These are phyloP conservation scores for Penicillium sp. DNA, from an alignment of 2,329 filamentous ascomycete genomes.

Conservation along the genomic window DNA sequence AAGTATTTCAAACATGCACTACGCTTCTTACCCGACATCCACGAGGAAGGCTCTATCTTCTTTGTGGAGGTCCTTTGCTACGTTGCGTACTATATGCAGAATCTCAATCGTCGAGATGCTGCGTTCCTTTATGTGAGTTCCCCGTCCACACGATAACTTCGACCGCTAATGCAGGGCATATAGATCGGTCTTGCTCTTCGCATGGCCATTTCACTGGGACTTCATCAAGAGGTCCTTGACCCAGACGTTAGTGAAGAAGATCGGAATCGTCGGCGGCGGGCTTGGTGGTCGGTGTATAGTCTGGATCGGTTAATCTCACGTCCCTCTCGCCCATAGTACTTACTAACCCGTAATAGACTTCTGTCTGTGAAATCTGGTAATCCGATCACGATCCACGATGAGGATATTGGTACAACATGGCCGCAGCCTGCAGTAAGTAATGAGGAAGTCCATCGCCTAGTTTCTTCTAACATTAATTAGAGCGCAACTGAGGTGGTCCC, in stretches of 20 bases:
- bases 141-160: too few relatives aligned
- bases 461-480: too few relatives aligned
- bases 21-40: slow-evolving; percentile 47
- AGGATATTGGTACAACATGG: slow-evolving; percentile 43
- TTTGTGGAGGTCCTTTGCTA: slow-evolving; percentile 50
- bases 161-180: slow-evolving; percentile 7
- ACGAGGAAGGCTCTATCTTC: slow-evolving; percentile 48
- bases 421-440: too few relatives aligned
- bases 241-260: slow-evolving; percentile 34
- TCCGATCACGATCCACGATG: slow-evolving; percentile 48
- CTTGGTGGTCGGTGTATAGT: slow-evolving; percentile 53
- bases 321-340: too few relatives aligned
- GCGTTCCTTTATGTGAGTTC: slow-evolving; percentile 45
- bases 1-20: slow-evolving; percentile 48
- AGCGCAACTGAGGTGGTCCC: too few relatives aligned
- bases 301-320: slow-evolving; percentile 40
- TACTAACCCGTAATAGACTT: slow-evolving; percentile 32
- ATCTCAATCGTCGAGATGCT: slow-evolving; percentile 48
- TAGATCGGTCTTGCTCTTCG: slow-evolving; percentile 46
- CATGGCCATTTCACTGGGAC: slow-evolving; percentile 50
- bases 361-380: slow-evolving; percentile 49
- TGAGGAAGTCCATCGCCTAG: too few relatives aligned
- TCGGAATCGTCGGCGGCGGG: slow-evolving; percentile 44
- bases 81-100: slow-evolving; percentile 51
- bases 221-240: slow-evolving; percentile 46